Evolutionary conservation across 208 protist genomes (phyloP), one percentile per base, ranked within the genome.

Genomic region (Leishmania guyanensis): DNA sequence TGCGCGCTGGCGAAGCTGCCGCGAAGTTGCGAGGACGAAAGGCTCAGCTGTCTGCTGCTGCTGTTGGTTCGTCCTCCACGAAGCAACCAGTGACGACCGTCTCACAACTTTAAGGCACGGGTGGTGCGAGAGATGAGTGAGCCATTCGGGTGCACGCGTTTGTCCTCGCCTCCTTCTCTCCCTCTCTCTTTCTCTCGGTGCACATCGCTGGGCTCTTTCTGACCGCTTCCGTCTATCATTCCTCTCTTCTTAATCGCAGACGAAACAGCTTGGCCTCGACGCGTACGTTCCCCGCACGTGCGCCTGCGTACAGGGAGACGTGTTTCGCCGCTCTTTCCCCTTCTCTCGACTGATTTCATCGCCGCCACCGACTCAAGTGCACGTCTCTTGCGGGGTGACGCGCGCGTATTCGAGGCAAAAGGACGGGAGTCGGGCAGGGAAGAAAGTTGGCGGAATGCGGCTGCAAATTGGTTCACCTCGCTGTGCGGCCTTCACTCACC

Each of bases 1-100:
- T 90, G 9, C 53, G 68, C 20, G 70, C 66, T 1, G 86, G 82
- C 0, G 82, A 86, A 64, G 86, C 82, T 2, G 86, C 78, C 0
- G 65, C 78, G 36, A 33, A 16, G 26, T 58, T 26, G 56, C 75
- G 64, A 9, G 78, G n/a, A 36, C 73, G 78, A 9, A 75, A 36
- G 77, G 48, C 77, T 26, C 70, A 51, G 0, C 20, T 48, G 36
- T 9, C 29, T 26, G 16, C 51, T 12, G 78, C 69, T 22, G 66
- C 78, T 20, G 76, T 74, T n/a, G 76, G 71, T 9, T 53, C 29
- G 29, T 62, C 50, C 29, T 48, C 50, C 48, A 33, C 33, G 48
- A 60, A 20, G 43, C 71, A 54, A 46, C 26, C 5, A 43, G 51
- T 8, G 50, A 56, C 39, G 33, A 54, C 76, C 14, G 56, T 71